Conservation (phyloP, 2,329 filamentous ascomycete genomes). For the Colletotrichum musicola region DNA sequence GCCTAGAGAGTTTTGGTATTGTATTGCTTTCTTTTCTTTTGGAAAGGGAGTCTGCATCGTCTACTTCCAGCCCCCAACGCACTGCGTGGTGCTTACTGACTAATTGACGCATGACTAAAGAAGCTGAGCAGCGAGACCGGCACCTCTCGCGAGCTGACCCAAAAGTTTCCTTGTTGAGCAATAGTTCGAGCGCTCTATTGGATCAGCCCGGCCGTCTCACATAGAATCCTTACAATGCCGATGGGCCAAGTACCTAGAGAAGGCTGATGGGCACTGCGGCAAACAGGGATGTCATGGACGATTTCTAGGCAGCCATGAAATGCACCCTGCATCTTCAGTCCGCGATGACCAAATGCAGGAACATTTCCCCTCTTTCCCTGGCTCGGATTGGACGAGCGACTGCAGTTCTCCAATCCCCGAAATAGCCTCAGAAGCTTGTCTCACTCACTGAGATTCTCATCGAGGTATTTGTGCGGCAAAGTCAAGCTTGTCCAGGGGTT, state of each 20-base stretch:
- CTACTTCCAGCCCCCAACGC: no score
- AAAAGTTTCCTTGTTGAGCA: neutral
- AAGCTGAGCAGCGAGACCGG: no score
- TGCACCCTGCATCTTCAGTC: constrained; percentile 4
- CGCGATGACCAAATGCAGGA: constrained; percentile 15
- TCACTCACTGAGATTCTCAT: neutral
- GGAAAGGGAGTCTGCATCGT: no score
- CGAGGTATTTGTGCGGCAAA: neutral
- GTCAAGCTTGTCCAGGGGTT: neutral
- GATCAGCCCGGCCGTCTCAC: constrained; percentile 8
- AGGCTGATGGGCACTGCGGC: constrained; percentile 3
- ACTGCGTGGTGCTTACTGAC: no score
- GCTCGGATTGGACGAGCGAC: constrained; percentile 27
- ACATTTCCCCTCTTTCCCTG: neutral
- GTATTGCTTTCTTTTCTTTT: no score
- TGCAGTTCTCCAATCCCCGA: constrained; percentile 4
- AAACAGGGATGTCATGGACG: neutral
- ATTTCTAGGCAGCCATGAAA: constrained; percentile 32
- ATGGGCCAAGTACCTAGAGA: neutral
- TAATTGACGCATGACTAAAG: no score
- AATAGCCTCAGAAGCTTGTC: constrained; percentile 20
- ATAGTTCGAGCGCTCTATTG: neutral
- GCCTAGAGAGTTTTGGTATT: no score
- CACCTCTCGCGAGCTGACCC: no score
- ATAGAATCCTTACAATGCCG: neutral